Percentiles rank a stretch among this genome's conserved stretches.
Conservation (phyloP, 202 grass and related monocot genomes). For the Alloteropsis angusta region DNA sequence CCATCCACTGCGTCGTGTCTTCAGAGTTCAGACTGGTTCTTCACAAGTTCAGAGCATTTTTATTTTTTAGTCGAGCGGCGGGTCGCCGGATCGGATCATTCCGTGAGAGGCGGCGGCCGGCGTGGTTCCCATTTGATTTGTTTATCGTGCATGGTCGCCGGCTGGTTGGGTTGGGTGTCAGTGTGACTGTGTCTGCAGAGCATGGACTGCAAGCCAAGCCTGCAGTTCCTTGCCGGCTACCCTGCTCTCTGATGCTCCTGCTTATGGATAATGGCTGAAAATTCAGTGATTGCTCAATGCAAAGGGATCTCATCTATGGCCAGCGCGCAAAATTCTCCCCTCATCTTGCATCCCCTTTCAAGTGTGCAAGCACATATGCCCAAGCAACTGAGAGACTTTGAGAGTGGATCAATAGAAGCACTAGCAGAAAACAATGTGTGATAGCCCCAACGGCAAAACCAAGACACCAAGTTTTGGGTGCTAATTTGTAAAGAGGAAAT, state of each 20-base stretch:
- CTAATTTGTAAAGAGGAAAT: neutral
- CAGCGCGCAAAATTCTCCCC: neutral
- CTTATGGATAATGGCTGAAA: no score
- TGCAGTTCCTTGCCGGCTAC: no score
- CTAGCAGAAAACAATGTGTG: neutral
- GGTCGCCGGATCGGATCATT: neutral
- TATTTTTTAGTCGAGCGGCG: neutral
- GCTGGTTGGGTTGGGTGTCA: neutral
- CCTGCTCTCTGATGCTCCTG: no score
- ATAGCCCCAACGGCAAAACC: neutral
- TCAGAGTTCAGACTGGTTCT: neutral
- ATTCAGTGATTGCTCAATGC: no score
- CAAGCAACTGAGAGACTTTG: neutral
- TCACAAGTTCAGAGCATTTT: neutral
- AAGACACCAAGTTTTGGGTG: neutral
- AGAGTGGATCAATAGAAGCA: neutral
- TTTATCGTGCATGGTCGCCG: neutral
- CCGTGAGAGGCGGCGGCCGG: neutral
- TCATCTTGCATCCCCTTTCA: conserved; percentile 13
- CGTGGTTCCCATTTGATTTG: neutral
- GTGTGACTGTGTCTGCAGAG: neutral
- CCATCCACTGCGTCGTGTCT: neutral
- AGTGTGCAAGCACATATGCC: neutral
- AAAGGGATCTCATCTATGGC: conserved; percentile 12
- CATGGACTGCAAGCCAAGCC: no score